phyloP scores from a whole-genome alignment of 148 eudicot species.

The Oxyria digyna region DNA sequence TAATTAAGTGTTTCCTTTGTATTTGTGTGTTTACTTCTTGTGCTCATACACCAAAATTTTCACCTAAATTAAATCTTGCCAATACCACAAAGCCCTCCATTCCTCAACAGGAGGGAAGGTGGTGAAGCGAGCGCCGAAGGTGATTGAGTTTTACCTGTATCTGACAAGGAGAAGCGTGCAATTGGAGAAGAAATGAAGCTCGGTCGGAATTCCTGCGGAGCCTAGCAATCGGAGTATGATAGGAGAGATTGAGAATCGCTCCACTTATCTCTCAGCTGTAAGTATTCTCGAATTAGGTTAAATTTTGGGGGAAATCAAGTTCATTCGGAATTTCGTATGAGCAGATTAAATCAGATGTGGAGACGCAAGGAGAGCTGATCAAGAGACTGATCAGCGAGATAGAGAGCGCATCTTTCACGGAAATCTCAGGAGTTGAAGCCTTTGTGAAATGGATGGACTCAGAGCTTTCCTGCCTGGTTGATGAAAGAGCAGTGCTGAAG shows the following conservation, averaged over 20 bases:
- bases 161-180: slow-evolving; percentile 49
- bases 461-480: slow-evolving; percentile 63
- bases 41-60: too few species aligned
- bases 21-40: too few species aligned
- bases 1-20: too few species aligned
- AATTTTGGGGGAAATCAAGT: background rate
- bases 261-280: slow-evolving; percentile 70
- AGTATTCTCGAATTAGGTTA: slow-evolving; percentile 13
- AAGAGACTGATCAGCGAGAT: slow-evolving; percentile 33
- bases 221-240: slow-evolving; percentile 59
- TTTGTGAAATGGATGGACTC: slow-evolving; percentile 76
- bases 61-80: too few species aligned
- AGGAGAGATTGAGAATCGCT: slow-evolving; percentile 82
- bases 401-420: slow-evolving; percentile 42
- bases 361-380: slow-evolving; percentile 49
- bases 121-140: slow-evolving; percentile 59
- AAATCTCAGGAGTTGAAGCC: slow-evolving; percentile 49
- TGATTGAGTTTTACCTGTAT: slow-evolving; percentile 63
- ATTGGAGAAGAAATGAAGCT: slow-evolving; percentile 25
- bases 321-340: too few species aligned
- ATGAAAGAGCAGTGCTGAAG: slow-evolving; percentile 81
- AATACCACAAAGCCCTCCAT: too few species aligned
- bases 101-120: too few species aligned
- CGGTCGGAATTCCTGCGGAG: slow-evolving; percentile 15
- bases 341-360: slow-evolving; percentile 82